These are phyloP conservation scores for Fomitopsis betulina DNA, from an alignment of 1,284 basidiomycete species.

Conservation along the genomic window DNA sequence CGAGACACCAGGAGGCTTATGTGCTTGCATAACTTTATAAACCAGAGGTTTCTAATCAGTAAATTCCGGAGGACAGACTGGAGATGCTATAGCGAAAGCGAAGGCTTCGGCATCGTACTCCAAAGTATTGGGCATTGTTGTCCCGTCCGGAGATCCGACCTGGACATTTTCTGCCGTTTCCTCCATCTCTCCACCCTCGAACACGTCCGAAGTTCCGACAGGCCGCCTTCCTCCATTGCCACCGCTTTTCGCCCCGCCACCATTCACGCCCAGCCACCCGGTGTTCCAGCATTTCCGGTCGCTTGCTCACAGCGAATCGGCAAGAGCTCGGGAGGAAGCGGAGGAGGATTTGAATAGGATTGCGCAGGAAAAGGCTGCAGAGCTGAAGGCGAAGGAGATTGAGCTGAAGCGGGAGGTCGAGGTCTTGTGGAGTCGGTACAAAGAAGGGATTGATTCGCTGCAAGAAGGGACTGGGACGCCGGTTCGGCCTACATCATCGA, in stretches of 20 bases:
- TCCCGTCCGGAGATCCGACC: constrained; percentile 30
- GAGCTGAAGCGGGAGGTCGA: constrained; percentile 56
- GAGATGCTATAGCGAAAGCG: constrained; percentile 39
- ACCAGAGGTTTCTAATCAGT: background rate
- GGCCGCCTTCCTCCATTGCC: constrained; percentile 30
- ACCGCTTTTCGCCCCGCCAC: constrained; percentile 65
- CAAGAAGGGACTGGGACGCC: constrained; percentile 30
- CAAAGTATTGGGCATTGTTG: constrained; percentile 44
- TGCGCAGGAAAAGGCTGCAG: constrained; percentile 49
- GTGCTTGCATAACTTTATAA: background rate
- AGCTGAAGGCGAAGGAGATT: constrained; percentile 53
- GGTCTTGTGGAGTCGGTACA: constrained; percentile 57
- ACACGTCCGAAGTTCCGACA: constrained; percentile 23
- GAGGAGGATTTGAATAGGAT: constrained; percentile 56
- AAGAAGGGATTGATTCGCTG: constrained; percentile 43
- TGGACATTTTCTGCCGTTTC: constrained; percentile 19
- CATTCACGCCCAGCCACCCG: constrained; percentile 71
- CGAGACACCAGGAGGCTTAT: background rate
- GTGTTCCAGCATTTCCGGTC: constrained; percentile 63
- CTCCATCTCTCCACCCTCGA: constrained; percentile 9
- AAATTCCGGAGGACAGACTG: constrained; percentile 33
- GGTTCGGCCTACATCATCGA: constrained; percentile 1
- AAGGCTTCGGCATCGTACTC: constrained; percentile 49
- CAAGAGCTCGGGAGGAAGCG: constrained; percentile 47
- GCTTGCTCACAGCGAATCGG: constrained; percentile 51